Base-by-base conservation (phyloP, 2,329 filamentous ascomycete species). In the Phyllachora maydis region DNA sequence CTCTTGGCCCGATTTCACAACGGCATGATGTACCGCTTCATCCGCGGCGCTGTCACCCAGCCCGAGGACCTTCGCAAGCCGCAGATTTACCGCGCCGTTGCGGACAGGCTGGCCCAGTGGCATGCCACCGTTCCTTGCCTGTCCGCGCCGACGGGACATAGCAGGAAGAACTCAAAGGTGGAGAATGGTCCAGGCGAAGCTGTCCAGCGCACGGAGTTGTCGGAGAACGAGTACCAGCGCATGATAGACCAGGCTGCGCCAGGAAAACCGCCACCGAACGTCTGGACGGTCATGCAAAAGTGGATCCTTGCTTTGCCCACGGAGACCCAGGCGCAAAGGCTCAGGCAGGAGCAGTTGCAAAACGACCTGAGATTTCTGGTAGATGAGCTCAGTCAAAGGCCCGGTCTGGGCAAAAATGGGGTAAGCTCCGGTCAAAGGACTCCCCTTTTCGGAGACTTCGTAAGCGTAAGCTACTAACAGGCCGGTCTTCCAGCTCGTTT, bases 261-360 rank as follows among this genome's bases (percentile, higher is more conserved):
- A 21, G 66, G 66, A 30, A 79, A 73, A 40, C 70, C 71, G 4
- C 58, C 66, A n/a, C 78, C 82, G 11, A 93, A 90, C 44, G 54
- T 91, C 26, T 98, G 88, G 88, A 81, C 78, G 5, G 82, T 90
- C 16, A 76, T 93, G 63, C 81, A 91, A 45, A 90, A 83, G 50
- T 98, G 88, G 88, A 81, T 93, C 27, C 54, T 73, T 35, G 85
- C 79, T 18, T 57, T 98, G 31, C 83, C 88, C 8, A 67, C 59
- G 24, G 57, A 59, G 26, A 88, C 74, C 4, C 65, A 72, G 16
- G 58, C 64, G 26, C 66, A 92, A 44, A 62, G 61, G 29, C 48
- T 62, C 34, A 67, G 77, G 32, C 71, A 77, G 41, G 54, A 61
- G 14, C 50, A 50, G 29, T 55, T 98, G 24, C 77, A 90, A 41